Base-by-base conservation (phyloP, 2,329 filamentous ascomycete species). In the Colletotrichum nymphaeae region DNA sequence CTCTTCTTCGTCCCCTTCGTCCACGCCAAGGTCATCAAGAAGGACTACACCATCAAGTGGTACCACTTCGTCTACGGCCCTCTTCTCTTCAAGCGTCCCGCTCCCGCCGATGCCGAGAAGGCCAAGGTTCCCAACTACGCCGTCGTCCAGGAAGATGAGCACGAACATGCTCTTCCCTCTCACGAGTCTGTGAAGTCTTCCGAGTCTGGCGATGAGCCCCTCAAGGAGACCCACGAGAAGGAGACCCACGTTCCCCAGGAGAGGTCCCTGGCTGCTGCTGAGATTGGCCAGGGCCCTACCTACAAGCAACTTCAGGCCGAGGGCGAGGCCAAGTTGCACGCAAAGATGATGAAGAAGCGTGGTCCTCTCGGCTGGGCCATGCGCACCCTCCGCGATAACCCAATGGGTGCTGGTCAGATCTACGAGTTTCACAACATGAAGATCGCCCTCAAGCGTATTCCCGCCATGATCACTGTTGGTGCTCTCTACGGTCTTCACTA, bases 291-390 rank as follows among this genome's bases (percentile, higher is more conserved):
- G 72, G 79, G 84, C 52, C 70, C 70, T 28, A 87, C 83, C 56
- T 94, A 95, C 86, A 87, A 92, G 81, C 85, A 92, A 75, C 86
- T 93, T 67, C 79, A 92, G 67, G 86, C 84, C 5, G 82, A 90
- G 69, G 90, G 88, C 8, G 85, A 91, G 71, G 86, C 86, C 24
- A 86, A 84, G 58, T 87, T 92, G 77, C 89, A 93, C 79, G 89
- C 89, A 26, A 90, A 90, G 77, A 90, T 96, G 67, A 84, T 89
- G 69, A 85, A 89, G 81, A 88, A 86, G 71, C 84, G 84, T 1
- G 93, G 93, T 30, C 93, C 92, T 63, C 87, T 96, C n/a, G 94
- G 91, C 78, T 95, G 94, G 94, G 94, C 93, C 49, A 94, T 96
- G 92, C 93, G 94, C 77, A 90, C 87, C 63, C 91, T 95, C 24